These are phyloP conservation scores for Avicennia marina DNA, from an alignment of 257 asterid genomes.

Conservation along the genomic window DNA sequence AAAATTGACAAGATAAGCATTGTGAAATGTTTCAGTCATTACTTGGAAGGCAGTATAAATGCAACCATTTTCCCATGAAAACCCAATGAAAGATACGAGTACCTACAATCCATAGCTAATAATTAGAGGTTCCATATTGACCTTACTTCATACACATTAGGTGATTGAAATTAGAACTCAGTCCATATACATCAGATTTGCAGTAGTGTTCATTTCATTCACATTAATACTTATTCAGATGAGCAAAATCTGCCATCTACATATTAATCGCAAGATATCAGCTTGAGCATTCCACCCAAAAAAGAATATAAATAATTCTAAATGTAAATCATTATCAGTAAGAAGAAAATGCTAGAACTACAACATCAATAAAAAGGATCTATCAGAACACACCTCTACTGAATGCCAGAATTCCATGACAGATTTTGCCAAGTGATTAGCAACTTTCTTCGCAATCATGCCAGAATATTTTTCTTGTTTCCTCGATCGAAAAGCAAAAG, in stretches of 20 bases:
- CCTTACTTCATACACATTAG: not conserved
- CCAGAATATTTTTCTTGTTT: slow-evolving; percentile 35
- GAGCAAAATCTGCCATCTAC: slow-evolving; percentile 5
- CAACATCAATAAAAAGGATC: not conserved
- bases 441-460: slow-evolving; percentile 54
- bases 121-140: too few relatives aligned
- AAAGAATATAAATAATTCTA: not conserved
- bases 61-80: slow-evolving; percentile 1
- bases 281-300: not conserved
- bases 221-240: slow-evolving; percentile 2
- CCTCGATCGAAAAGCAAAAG: slow-evolving; percentile 34
- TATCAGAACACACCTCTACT: slow-evolving; percentile 44
- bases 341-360: not conserved
- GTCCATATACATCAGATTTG: not conserved
- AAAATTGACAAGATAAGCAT: not conserved
- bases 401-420: slow-evolving; percentile 85
- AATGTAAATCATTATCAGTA: not conserved
- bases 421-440: slow-evolving; percentile 63
- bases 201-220: slow-evolving; percentile 1
- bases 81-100: too few relatives aligned
- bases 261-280: not conserved
- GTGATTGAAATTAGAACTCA: not conserved
- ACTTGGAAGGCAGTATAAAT: slow-evolving; percentile 10
- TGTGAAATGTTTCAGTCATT: not conserved
- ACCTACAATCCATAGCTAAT: too few relatives aligned